Evolutionary conservation across 2,329 filamentous ascomycete genomes (phyloP).

Genomic region (Blumeria hordei): DNA sequence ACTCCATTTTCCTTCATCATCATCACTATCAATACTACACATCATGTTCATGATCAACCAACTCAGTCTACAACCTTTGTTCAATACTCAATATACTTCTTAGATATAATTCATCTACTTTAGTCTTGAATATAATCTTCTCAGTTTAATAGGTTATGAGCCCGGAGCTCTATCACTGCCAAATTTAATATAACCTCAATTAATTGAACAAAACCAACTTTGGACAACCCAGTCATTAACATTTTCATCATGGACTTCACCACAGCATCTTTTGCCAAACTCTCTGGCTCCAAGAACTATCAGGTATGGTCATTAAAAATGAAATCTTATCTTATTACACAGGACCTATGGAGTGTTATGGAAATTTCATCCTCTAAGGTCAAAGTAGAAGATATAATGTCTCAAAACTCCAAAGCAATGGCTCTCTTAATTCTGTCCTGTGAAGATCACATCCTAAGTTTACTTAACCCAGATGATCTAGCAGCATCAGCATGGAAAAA

Average conservation of each 20-base stretch:
- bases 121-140: too few species aligned
- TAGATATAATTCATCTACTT: too few species aligned
- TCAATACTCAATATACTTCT: too few species aligned
- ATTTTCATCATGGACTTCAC: not conserved
- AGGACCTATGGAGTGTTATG: not conserved
- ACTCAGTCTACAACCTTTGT: too few species aligned
- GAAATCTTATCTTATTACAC: not conserved
- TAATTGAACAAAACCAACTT: too few species aligned
- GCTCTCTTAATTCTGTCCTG: not conserved
- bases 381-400: not conserved
- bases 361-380: not conserved
- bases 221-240: not conserved
- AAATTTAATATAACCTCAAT: too few species aligned
- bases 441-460: not conserved
- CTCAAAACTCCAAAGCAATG: not conserved
- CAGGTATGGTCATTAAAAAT: not conserved
- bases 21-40: too few species aligned
- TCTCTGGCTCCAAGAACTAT: not conserved
- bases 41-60: too few species aligned
- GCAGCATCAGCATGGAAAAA: not conserved
- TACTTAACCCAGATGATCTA: not conserved
- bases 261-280: not conserved
- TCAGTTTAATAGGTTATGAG: too few species aligned
- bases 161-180: too few species aligned
- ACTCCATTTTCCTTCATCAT: too few species aligned